A percentile compares a stretch with the other conserved stretches of the same genome.
Conservation (phyloP, 139 green algal species). For the Picochlorum costavermella region DNA sequence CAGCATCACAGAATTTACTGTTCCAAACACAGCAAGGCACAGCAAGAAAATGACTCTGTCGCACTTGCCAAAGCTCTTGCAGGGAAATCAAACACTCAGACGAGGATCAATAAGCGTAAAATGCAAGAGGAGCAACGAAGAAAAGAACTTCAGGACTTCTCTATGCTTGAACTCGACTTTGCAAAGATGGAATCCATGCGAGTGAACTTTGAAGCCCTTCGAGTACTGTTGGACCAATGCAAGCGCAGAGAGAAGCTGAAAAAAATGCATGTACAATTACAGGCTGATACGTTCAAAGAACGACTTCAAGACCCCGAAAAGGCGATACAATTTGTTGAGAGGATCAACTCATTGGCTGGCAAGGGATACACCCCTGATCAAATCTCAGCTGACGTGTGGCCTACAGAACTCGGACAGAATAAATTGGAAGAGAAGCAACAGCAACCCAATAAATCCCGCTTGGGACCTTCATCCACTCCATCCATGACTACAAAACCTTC, state of each 20-base stretch:
- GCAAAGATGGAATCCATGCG: slow-evolving; percentile 14
- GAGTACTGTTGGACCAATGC: slow-evolving; percentile 39
- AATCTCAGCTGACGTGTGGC: not conserved
- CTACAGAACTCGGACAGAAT: not conserved
- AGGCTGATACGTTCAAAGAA: not conserved
- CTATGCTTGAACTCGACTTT: slow-evolving; percentile 18
- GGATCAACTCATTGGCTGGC: not conserved
- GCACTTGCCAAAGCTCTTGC: not conserved
- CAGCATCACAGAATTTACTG: slow-evolving; percentile 57
- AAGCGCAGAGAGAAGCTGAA: slow-evolving; percentile 42
- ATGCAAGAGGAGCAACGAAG: not conserved
- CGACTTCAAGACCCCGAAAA: slow-evolving; percentile 6
- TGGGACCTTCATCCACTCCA: not conserved
- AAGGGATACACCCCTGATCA: not conserved
- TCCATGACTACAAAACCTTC: not conserved
- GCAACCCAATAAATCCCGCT: too few species aligned
- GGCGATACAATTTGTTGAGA: not conserved
- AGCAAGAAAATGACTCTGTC: slow-evolving; percentile 34
- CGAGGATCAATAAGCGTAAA: not conserved
- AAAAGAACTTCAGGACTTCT: slow-evolving; percentile 18
- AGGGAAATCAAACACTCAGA: not conserved
- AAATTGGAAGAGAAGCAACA: too few species aligned
- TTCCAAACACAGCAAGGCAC: slow-evolving; percentile 43
- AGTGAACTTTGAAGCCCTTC: slow-evolving; percentile 41
- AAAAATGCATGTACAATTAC: slow-evolving; percentile 2